Percentiles rank a stretch among this genome's conserved stretches.
Conservation (phyloP, 78 protist species). For the Polysphondylium violaceum region DNA sequence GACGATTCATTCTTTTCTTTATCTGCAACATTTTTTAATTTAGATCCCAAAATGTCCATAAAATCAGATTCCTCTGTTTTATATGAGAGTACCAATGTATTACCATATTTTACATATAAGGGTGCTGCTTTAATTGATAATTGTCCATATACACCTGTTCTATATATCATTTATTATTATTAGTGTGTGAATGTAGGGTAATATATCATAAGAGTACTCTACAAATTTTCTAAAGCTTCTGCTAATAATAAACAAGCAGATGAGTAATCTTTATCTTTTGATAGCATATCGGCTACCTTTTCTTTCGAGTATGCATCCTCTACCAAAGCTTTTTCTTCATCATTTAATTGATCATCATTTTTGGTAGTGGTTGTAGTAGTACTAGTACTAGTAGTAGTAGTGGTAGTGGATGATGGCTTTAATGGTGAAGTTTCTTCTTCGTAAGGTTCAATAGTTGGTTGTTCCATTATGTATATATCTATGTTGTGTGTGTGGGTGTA, state of each 20-base stretch:
- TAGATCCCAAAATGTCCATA: conserved; percentile 23
- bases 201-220: not conserved
- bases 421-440: not conserved
- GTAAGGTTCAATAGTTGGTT: conserved; percentile 28
- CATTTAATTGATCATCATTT: not conserved
- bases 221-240: conserved; percentile 33
- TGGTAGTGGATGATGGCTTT: not conserved
- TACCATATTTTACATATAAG: conserved; percentile 64
- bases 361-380: conserved; percentile 6
- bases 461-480: too few species aligned
- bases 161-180: not conserved
- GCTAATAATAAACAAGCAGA: conserved; percentile 19
- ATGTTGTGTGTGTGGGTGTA: too few species aligned
- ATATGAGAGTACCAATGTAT: conserved; percentile 7
- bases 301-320: conserved; percentile 34
- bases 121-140: conserved; percentile 37
- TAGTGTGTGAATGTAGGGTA: too few species aligned
- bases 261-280: conserved; percentile 39
- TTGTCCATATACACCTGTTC: conserved; percentile 36
- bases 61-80: conserved; percentile 54
- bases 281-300: conserved; percentile 22
- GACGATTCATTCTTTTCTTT: not conserved
- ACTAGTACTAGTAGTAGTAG: not conserved
- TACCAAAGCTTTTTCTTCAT: not conserved
- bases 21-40: not conserved